A percentile compares a stretch with the other conserved stretches of the same genome.
These are phyloP conservation scores for Phytophthora fragariae DNA, from an alignment of 352 stramenopile genomes.

Conservation along the genomic window DNA sequence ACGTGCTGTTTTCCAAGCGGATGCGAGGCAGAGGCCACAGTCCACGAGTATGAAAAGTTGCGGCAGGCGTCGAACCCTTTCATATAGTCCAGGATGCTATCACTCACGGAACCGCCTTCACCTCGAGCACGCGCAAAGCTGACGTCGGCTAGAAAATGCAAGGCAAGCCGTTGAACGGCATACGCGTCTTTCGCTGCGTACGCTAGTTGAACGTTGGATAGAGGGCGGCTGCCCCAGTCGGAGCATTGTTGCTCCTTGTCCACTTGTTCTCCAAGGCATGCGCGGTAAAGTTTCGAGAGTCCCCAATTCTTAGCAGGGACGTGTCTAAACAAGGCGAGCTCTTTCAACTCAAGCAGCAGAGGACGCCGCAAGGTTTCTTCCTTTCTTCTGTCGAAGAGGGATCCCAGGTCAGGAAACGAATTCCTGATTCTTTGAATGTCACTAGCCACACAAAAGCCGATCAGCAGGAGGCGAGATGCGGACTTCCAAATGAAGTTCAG, in stretches of 20 bases:
- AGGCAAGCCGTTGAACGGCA: conserved; percentile 51
- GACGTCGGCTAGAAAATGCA: conserved; percentile 59
- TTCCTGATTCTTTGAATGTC: conserved; percentile 60
- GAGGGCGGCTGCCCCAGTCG: conserved; percentile 58
- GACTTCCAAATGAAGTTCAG: conserved; percentile 52
- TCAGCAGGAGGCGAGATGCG: conserved; percentile 42
- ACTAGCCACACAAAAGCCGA: conserved; percentile 65
- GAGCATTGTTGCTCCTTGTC: conserved; percentile 76
- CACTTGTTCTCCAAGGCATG: conserved; percentile 49
- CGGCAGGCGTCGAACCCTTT: conserved; percentile 22
- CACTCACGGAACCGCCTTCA: conserved; percentile 11
- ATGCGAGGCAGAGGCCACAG: conserved; percentile 9
- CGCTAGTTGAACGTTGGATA: conserved; percentile 49
- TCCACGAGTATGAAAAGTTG: conserved; percentile 14
- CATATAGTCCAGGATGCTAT: conserved; percentile 18
- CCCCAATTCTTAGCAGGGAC: conserved; percentile 62
- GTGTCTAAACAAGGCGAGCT: conserved; percentile 55
- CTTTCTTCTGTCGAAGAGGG: neutral
- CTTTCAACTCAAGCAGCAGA: conserved; percentile 62
- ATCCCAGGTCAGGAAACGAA: conserved; percentile 54
- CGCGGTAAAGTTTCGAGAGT: conserved; percentile 52
- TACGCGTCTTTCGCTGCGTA: conserved; percentile 71
- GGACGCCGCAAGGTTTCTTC: neutral
- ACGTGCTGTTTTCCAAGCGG: conserved; percentile 49
- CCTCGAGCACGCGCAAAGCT: conserved; percentile 6